Percentiles rank a stretch among this genome's conserved stretches.
Conservation (phyloP, 352 stramenopile species). For the Phytopythium delawarense region DNA sequence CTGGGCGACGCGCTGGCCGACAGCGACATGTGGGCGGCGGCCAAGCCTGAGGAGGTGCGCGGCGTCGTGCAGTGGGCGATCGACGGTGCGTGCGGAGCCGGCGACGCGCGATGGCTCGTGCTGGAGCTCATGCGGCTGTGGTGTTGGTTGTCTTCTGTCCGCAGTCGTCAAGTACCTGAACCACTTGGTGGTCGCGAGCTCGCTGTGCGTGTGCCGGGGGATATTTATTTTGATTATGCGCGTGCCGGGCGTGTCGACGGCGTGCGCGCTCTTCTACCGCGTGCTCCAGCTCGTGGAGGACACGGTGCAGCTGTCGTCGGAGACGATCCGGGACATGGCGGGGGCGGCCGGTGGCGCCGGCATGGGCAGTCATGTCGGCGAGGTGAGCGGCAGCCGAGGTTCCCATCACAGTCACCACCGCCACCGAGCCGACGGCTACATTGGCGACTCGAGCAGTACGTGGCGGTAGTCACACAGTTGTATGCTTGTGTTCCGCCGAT, state of each 20-base stretch:
- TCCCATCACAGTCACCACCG: constrained; percentile 25
- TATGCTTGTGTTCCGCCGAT: not conserved
- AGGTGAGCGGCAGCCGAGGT: constrained; percentile 13
- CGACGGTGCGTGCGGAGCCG: constrained; percentile 16
- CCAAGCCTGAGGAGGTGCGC: constrained; percentile 55
- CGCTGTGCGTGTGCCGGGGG: constrained; percentile 52
- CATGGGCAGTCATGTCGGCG: constrained; percentile 9
- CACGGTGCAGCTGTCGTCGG: constrained; percentile 40
- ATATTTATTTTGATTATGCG: constrained; percentile 79
- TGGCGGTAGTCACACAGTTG: constrained; percentile 3
- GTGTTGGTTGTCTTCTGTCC: not conserved
- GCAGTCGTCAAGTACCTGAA: constrained; percentile 56
- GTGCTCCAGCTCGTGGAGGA: constrained; percentile 71
- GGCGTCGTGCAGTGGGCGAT: constrained; percentile 70
- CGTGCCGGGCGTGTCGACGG: constrained; percentile 63
- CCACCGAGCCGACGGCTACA: constrained; percentile 44
- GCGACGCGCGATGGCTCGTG: not conserved
- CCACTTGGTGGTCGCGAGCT: constrained; percentile 36
- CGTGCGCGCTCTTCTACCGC: constrained; percentile 62
- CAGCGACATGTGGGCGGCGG: constrained; percentile 45
- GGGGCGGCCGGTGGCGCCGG: constrained; percentile 21
- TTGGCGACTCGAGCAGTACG: constrained; percentile 63
- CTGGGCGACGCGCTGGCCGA: constrained; percentile 51
- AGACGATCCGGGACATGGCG: constrained; percentile 22
- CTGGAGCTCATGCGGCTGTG: not conserved